phyloP scores from a whole-genome alignment of 768 basidiomycete species.

The Boletus sp. region DNA sequence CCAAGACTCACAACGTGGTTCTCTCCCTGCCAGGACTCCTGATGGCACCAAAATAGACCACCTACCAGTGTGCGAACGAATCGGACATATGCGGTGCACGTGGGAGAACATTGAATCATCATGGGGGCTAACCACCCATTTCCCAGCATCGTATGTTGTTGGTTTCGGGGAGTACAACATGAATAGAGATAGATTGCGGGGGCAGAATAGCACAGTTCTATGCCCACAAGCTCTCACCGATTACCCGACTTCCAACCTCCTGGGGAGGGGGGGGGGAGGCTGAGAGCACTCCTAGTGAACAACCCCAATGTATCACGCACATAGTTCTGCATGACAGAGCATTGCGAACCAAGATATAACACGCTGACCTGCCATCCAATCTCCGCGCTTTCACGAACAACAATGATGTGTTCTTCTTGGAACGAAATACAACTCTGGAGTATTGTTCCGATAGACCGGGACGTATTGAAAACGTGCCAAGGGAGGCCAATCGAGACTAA shows the following conservation, averaged over 20 bases:
- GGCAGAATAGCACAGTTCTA: neutral
- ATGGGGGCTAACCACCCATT: neutral
- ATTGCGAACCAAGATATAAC: neutral
- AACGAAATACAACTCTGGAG: neutral
- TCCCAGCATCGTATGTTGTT: neutral
- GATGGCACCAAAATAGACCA: neutral
- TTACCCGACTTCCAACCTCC: neutral
- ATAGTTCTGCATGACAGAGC: neutral
- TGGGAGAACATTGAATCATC: no score
- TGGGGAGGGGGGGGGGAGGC: no score
- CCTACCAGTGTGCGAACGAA: neutral
- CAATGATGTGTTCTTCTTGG: neutral
- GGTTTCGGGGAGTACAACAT: neutral
- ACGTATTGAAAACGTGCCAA: neutral
- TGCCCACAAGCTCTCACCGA: neutral
- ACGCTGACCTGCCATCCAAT: neutral
- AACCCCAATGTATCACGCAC: neutral
- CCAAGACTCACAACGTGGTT: neutral
- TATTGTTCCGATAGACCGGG: neutral
- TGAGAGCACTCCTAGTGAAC: neutral
- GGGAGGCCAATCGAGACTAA: neutral
- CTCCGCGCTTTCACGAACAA: neutral
- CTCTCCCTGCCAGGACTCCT: neutral
- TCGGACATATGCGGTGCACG: neutral
- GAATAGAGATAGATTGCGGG: neutral